A percentile compares a stretch with the other conserved stretches of the same genome.
These are phyloP conservation scores for Przewalskia tangutica DNA, from an alignment of 257 asterid species.

Conservation along the genomic window DNA sequence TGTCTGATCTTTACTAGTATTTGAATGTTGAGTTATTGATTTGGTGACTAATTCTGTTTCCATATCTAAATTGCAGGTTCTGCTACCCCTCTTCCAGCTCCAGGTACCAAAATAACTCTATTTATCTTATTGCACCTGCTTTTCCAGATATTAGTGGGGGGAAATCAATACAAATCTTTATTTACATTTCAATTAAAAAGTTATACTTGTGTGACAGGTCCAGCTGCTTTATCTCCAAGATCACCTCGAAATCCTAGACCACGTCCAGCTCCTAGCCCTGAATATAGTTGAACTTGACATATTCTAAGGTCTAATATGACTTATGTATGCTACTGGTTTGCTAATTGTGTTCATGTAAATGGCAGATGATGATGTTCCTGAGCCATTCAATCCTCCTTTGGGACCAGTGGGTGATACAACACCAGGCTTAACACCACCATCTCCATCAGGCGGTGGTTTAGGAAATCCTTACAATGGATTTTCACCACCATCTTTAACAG, in stretches of 20 bases:
- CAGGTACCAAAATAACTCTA: conserved; percentile 28
- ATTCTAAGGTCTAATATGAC: neutral
- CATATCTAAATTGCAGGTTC: conserved; percentile 16
- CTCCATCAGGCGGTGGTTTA: conserved; percentile 10
- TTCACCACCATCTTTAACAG: conserved; percentile 6
- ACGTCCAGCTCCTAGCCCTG: conserved; percentile 18
- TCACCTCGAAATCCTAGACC: conserved; percentile 13
- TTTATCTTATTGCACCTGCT: neutral
- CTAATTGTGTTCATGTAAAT: neutral
- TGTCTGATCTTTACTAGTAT: neutral
- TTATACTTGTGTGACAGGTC: conserved; percentile 14
- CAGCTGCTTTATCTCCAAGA: conserved; percentile 19
- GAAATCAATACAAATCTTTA: neutral
- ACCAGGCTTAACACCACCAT: neutral
- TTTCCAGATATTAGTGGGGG: neutral
- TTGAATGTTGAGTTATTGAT: neutral
- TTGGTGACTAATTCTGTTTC: neutral
- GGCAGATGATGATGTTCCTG: conserved; percentile 30
- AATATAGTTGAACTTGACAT: neutral
- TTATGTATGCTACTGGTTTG: neutral
- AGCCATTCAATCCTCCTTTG: conserved; percentile 18
- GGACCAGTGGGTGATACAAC: conserved; percentile 5
- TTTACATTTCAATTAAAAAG: too few species aligned
- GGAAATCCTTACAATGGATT: conserved; percentile 7
- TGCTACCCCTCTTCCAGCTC: conserved; percentile 54